Conservation (phyloP, 768 basidiomycete species). For the Termitomyces sp. region DNA sequence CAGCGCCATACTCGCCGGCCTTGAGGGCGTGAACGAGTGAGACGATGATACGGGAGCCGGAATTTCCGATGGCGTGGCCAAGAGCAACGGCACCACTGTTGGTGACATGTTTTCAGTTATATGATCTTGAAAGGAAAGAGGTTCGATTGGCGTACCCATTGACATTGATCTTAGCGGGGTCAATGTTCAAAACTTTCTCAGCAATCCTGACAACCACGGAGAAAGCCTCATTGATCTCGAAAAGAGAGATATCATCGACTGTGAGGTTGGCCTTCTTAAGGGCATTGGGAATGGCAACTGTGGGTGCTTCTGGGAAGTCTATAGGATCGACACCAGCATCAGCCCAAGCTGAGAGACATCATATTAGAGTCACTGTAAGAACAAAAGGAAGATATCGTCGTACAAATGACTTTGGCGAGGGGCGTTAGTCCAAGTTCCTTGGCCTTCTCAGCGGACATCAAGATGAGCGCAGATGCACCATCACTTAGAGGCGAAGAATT, state of each 20-base stretch:
- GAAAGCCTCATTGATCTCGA: constrained; percentile 98
- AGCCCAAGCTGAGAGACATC: constrained; percentile 70
- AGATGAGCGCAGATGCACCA: constrained; percentile 91
- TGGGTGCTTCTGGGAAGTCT: constrained; percentile 95
- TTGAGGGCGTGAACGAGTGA: constrained; percentile 90
- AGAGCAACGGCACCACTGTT: constrained; percentile 92
- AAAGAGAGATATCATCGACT: constrained; percentile 79
- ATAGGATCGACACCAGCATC: constrained; percentile 96
- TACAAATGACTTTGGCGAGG: constrained; percentile 91
- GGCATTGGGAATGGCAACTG: constrained; percentile 85
- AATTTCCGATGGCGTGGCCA: constrained; percentile 95
- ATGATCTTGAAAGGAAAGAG: constrained; percentile 2
- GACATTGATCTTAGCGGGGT: constrained; percentile 85
- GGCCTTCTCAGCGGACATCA: constrained; percentile 92
- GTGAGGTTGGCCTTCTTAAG: constrained; percentile 83
- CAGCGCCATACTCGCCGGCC: constrained; percentile 90
- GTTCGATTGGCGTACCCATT: constrained; percentile 56
- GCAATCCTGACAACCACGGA: constrained; percentile 89
- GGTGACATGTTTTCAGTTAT: constrained; percentile 13
- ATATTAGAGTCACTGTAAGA: constrained; percentile 11
- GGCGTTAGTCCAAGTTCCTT: constrained; percentile 88
- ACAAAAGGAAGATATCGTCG: constrained; percentile 25
- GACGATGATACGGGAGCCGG: constrained; percentile 91
- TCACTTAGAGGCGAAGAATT: constrained; percentile 95
- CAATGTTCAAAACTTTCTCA: constrained; percentile 81